Conservation (phyloP, 345 rosid genomes). For the Triadica sebifera region DNA sequence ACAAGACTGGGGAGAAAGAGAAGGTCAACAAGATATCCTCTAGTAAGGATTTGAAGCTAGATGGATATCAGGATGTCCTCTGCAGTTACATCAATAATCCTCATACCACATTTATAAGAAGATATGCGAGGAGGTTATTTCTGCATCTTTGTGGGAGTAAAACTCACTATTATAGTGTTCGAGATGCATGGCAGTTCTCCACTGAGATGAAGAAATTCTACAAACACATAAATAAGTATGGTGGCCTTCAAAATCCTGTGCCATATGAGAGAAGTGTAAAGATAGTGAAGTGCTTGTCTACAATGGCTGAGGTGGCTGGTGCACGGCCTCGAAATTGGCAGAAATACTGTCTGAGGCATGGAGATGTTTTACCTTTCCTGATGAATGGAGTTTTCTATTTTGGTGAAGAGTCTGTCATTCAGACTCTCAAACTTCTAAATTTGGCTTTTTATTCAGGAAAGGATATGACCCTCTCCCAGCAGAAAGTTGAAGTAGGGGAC, state of each 20-base stretch:
- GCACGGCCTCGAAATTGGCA: conserved; percentile 99
- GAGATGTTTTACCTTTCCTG: conserved; percentile 74
- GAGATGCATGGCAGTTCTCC: conserved; percentile 97
- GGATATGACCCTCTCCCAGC: conserved; percentile 61
- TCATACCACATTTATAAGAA: conserved; percentile 87
- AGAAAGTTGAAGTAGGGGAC: conserved; percentile 69
- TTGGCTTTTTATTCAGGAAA: conserved; percentile 89
- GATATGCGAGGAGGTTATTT: conserved; percentile 96
- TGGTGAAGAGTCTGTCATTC: conserved; percentile 89
- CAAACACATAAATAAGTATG: conserved; percentile 90
- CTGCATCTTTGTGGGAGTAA: conserved; percentile 97
- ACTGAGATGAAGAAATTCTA: conserved; percentile 74
- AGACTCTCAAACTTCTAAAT: conserved; percentile 82
- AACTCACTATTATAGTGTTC: conserved; percentile 87
- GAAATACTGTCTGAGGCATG: conserved; percentile 87
- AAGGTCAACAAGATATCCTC: conserved; percentile 56
- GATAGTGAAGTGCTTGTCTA: conserved; percentile 83
- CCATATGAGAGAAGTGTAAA: conserved; percentile 93
- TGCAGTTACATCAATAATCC: conserved; percentile 97
- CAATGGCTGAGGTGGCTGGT: conserved; percentile 89
- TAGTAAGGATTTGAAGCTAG: conserved; percentile 86
- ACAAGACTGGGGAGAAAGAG: conserved; percentile 87
- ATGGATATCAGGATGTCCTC: conserved; percentile 93
- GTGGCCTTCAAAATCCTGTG: conserved; percentile 76
- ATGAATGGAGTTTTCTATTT: conserved; percentile 77